Evolutionary conservation across 306 rosid genomes (phyloP).

Genomic region (Castanea mollissima): DNA sequence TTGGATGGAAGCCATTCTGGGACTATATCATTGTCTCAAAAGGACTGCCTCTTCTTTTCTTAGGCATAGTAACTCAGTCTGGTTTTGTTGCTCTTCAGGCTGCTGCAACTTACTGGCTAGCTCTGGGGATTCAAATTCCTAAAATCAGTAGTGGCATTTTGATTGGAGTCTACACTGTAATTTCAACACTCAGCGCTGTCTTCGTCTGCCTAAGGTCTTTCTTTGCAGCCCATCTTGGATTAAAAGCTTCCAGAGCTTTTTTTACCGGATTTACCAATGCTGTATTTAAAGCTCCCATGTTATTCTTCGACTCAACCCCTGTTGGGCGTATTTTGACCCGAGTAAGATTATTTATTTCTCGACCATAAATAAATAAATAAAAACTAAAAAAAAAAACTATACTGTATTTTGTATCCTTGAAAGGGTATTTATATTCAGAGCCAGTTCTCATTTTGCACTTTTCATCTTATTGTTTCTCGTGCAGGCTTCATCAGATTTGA

Average conservation of each 20-base stretch:
- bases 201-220: constrained; percentile 34
- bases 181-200: constrained; percentile 38
- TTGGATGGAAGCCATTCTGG: constrained; percentile 43
- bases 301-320: constrained; percentile 61
- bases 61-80: constrained; percentile 10
- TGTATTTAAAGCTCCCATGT: constrained; percentile 63
- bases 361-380: no score
- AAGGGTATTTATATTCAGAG: neutral
- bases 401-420: neutral
- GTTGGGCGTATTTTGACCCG: constrained; percentile 53
- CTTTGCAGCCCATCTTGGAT: constrained; percentile 35
- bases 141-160: constrained; percentile 22
- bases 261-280: constrained; percentile 46
- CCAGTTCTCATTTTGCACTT: neutral
- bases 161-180: constrained; percentile 36
- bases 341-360: constrained; percentile 22
- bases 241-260: constrained; percentile 59
- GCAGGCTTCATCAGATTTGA: constrained; percentile 45
- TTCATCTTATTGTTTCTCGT: neutral
- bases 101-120: constrained; percentile 50
- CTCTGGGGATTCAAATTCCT: constrained; percentile 44
- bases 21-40: constrained; percentile 40
- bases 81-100: constrained; percentile 34
- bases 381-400: neutral
- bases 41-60: constrained; percentile 24